A percentile compares a stretch with the other conserved stretches of the same genome.
Evolutionary conservation across 73 alveolate genomes (phyloP).

Genomic region (Stentor coeruleus): DNA sequence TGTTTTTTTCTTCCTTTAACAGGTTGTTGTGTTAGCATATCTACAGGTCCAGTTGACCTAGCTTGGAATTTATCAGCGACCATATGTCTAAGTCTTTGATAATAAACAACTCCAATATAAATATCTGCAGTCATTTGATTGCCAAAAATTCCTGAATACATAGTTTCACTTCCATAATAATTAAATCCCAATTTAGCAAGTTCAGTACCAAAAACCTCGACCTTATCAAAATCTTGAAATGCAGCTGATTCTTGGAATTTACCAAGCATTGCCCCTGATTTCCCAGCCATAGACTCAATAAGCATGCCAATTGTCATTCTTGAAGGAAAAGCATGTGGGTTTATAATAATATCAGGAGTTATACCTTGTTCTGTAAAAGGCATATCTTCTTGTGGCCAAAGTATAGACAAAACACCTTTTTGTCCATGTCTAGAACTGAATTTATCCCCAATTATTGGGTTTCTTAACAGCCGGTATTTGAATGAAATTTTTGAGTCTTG

Average conservation of each 20-base stretch:
- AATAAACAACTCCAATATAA: slow-evolving; percentile 97
- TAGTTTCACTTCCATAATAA: slow-evolving; percentile 96
- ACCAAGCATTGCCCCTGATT: slow-evolving; percentile 73
- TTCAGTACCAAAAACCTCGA: slow-evolving; percentile 87
- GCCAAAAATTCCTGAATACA: slow-evolving; percentile 98
- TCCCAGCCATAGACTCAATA: slow-evolving; percentile 97
- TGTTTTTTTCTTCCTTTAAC: slow-evolving; percentile 97
- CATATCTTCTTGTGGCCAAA: slow-evolving; percentile 99
- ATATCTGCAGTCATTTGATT: slow-evolving; percentile 95
- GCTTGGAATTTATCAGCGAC: slow-evolving; percentile 97
- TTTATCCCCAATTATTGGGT: slow-evolving; percentile 99
- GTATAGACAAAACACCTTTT: slow-evolving; percentile 97
- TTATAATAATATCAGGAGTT: slow-evolving; percentile 98
- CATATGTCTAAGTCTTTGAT: slow-evolving; percentile 99
- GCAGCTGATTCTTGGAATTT: slow-evolving; percentile 82
- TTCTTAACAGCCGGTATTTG: slow-evolving; percentile 85
- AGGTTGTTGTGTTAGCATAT: slow-evolving; percentile 96
- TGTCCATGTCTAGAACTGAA: slow-evolving; percentile 99
- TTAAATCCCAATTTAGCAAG: slow-evolving; percentile 90
- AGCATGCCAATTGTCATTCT: slow-evolving; percentile 99
- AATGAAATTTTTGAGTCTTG: slow-evolving; percentile 67
- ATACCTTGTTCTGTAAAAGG: slow-evolving; percentile 99
- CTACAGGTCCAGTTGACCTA: slow-evolving; percentile 97
- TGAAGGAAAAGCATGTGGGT: slow-evolving; percentile 99
- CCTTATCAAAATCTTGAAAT: slow-evolving; percentile 91